A percentile compares a stretch with the other conserved stretches of the same genome.
phyloP scores from a whole-genome alignment of 2,329 filamentous ascomycete species.

The Leptographium procerum region DNA sequence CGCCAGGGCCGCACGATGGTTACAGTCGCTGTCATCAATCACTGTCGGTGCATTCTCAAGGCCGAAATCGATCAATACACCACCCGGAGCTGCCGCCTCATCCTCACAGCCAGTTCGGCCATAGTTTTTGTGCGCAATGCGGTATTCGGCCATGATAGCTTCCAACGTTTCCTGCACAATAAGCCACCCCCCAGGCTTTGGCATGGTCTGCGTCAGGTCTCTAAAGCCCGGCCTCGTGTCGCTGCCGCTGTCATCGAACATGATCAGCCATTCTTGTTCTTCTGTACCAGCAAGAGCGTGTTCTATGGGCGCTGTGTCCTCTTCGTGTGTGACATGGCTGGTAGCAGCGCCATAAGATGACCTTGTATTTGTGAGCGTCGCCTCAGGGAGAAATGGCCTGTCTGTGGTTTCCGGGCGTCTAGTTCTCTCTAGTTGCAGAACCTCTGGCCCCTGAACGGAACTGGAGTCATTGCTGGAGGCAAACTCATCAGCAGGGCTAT shows the following conservation, averaged over 20 bases:
- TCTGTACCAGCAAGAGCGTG: background rate
- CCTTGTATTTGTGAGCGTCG: too few species aligned
- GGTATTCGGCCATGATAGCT: background rate
- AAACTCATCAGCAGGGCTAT: background rate
- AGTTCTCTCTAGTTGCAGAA: too few species aligned
- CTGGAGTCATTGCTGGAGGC: too few species aligned
- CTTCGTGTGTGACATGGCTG: too few species aligned
- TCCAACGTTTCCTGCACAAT: background rate
- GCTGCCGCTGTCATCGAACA: background rate
- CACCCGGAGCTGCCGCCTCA: background rate
- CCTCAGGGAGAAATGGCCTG: too few species aligned
- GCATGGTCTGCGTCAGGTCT: background rate
- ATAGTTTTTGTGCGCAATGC: background rate
- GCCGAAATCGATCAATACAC: background rate
- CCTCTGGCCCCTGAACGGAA: too few species aligned
- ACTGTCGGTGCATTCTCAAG: background rate
- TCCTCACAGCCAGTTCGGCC: background rate
- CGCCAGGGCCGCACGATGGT: background rate
- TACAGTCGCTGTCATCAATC: background rate
- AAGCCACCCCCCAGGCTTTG: background rate
- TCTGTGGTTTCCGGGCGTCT: too few species aligned
- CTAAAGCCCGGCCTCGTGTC: background rate
- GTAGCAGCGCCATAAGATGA: too few species aligned
- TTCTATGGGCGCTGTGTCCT: too few species aligned
- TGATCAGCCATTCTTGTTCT: background rate